These are phyloP conservation scores for Cladorrhinum sp. DNA, from an alignment of 2,329 filamentous ascomycete species.

Conservation along the genomic window DNA sequence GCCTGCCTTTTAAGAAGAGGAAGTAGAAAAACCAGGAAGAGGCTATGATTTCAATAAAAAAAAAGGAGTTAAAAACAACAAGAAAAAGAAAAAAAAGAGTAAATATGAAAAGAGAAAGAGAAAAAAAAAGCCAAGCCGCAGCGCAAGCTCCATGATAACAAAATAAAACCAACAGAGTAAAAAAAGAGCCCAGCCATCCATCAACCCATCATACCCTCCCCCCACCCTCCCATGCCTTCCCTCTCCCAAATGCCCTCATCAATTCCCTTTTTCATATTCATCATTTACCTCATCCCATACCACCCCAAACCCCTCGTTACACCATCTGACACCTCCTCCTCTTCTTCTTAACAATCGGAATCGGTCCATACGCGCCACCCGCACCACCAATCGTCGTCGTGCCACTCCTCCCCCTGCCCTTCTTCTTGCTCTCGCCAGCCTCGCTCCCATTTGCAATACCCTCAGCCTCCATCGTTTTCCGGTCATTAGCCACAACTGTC, in stretches of 20 bases:
- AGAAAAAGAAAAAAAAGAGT: constrained; percentile 21
- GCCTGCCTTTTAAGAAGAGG: constrained; percentile 19
- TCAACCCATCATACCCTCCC: background rate
- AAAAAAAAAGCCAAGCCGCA: constrained; percentile 15
- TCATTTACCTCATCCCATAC: constrained; percentile 6
- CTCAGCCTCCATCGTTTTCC: constrained; percentile 57
- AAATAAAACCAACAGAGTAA: constrained; percentile 3
- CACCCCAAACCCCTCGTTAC: constrained; percentile 41
- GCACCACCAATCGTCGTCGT: constrained; percentile 31
- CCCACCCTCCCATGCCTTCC: constrained; percentile 1
- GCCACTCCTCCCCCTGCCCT: constrained; percentile 20
- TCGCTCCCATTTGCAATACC: constrained; percentile 38
- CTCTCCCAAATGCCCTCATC: constrained; percentile 12
- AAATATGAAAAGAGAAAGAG: constrained; percentile 23
- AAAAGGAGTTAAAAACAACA: too few species aligned
- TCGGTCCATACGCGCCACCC: constrained; percentile 36
- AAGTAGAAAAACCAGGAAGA: background rate
- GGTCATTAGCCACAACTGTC: constrained; percentile 80
- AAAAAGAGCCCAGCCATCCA: constrained; percentile 5
- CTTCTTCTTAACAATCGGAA: constrained; percentile 66
- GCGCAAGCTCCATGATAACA: constrained; percentile 5
- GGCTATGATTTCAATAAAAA: constrained; percentile 3
- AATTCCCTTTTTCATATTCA: constrained; percentile 11
- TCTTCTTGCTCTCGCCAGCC: constrained; percentile 30
- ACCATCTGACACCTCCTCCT: constrained; percentile 80